Evolutionary conservation across 352 stramenopile species (phyloP).

Genomic region (Phytopythium sindhum): DNA sequence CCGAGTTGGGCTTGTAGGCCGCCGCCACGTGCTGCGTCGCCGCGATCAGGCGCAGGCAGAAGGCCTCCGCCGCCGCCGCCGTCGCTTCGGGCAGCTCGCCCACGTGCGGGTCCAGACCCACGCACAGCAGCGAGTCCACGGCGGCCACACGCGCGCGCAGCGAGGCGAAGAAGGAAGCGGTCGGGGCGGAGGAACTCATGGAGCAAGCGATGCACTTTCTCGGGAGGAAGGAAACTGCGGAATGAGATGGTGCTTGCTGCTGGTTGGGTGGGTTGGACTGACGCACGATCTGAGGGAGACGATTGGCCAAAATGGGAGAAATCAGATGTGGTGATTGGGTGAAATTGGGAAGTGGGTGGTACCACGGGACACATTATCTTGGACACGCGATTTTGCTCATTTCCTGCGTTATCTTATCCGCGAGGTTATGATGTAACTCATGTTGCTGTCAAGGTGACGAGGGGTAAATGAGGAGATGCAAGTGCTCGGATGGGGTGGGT

Average conservation of each 20-base stretch:
- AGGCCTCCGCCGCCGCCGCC: constrained; percentile 89
- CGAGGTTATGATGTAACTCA: neutral
- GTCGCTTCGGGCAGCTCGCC: constrained; percentile 74
- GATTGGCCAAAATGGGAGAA: neutral
- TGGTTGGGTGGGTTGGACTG: neutral
- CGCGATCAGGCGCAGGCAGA: constrained; percentile 95
- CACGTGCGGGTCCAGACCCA: constrained; percentile 97
- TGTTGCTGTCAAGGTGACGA: too few species aligned
- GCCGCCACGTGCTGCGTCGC: constrained; percentile 91
- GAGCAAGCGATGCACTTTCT: neutral
- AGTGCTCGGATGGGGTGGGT: too few species aligned
- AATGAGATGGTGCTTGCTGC: neutral
- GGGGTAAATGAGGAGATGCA: too few species aligned
- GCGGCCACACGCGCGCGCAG: constrained; percentile 84
- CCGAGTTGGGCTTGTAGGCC: constrained; percentile 99
- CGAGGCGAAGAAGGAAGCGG: constrained; percentile 75
- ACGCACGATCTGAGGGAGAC: neutral
- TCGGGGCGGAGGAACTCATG: constrained; percentile 2
- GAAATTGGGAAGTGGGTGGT: neutral
- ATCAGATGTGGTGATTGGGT: constrained; percentile 6
- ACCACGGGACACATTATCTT: neutral
- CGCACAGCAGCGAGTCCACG: constrained; percentile 96
- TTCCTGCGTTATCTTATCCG: neutral
- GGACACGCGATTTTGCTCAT: neutral
- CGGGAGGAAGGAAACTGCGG: neutral